Percentiles rank a stretch among this genome's conserved stretches.
Conservation (phyloP, 495 filamentous ascomycete genomes). For the Articulospora tetracladia region DNA sequence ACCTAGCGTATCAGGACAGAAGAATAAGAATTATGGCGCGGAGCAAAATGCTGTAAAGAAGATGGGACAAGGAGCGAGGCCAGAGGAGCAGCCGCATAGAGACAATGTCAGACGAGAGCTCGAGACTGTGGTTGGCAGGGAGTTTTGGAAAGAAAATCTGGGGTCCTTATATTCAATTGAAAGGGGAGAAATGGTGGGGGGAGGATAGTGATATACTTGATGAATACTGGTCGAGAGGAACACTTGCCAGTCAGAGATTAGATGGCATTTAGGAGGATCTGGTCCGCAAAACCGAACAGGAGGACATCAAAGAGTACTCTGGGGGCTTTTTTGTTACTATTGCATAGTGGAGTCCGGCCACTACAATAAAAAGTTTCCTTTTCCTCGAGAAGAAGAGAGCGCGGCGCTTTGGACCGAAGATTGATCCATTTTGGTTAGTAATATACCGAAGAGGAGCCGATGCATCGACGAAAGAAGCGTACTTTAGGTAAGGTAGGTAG, state of each 20-base stretch:
- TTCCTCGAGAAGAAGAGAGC: no score
- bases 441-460: no score
- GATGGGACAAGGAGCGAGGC: not conserved
- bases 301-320: not conserved
- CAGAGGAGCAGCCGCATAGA: not conserved
- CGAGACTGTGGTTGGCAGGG: slow-evolving; percentile 17
- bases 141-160: slow-evolving; percentile 29
- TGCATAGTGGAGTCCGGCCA: no score
- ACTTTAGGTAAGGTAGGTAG: no score
- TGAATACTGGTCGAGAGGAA: slow-evolving; percentile 40
- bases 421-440: no score
- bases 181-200: slow-evolving; percentile 45
- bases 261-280: slow-evolving; percentile 35
- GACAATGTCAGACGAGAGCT: slow-evolving; percentile 9
- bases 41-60: not conserved
- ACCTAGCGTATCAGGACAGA: not conserved
- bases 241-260: slow-evolving; percentile 23
- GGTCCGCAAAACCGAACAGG: slow-evolving; percentile 38
- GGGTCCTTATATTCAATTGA: slow-evolving; percentile 35
- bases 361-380: no score
- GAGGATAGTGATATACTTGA: slow-evolving; percentile 40
- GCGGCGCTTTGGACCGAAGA: no score
- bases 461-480: no score
- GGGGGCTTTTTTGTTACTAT: no score
- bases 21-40: not conserved